Conservation (phyloP, 176 grass and related monocot genomes). For the Oryza coarctata region DNA sequence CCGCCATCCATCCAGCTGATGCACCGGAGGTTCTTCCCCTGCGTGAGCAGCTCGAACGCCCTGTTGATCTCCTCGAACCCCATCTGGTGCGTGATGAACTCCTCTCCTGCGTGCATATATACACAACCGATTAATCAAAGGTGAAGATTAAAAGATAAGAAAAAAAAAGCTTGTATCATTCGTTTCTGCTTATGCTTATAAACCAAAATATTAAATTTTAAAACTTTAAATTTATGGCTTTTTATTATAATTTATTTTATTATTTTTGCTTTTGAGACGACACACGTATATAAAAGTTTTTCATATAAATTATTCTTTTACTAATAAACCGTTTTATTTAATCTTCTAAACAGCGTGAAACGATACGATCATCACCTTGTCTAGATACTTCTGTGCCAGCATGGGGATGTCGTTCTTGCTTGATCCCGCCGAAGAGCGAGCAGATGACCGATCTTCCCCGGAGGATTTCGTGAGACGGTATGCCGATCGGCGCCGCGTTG, state of each 20-base stretch:
- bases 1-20: constrained; percentile 53
- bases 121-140: no score
- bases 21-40: constrained; percentile 52
- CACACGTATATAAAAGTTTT: no score
- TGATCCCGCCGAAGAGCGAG: constrained; percentile 53
- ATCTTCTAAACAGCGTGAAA: no score
- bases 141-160: no score
- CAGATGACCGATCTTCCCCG: constrained; percentile 32
- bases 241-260: no score
- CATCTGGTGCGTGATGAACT: constrained; percentile 52
- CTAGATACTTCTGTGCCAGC: constrained; percentile 41
- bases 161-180: no score
- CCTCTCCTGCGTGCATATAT: constrained; percentile 37
- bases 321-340: no score
- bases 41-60: constrained; percentile 47
- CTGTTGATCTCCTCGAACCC: constrained; percentile 51
- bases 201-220: no score
- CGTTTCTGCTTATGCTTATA: no score
- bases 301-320: no score
- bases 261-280: no score
- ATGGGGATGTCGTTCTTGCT: constrained; percentile 55
- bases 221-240: no score
- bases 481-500: background rate
- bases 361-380: constrained; percentile 30
- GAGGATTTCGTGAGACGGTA: constrained; percentile 15